Base-by-base conservation (phyloP, 805 yeast genomes). In the Clavispora vitiphila region DNA sequence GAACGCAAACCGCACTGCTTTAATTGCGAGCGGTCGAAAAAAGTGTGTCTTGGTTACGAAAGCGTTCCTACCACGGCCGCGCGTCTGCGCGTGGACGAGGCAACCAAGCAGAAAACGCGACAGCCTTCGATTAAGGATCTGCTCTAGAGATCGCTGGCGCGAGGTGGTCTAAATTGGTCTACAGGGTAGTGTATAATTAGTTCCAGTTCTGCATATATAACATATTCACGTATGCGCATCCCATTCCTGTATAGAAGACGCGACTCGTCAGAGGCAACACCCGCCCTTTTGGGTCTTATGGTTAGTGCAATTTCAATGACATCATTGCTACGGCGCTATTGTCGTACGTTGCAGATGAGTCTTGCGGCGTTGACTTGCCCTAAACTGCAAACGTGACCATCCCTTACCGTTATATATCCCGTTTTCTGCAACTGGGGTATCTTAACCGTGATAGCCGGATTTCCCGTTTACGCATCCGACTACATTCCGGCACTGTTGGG, bases 41-140 rank as follows among this genome's bases (percentile, higher is more conserved):
- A 82, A 44, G 72, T 74, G 9, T 83, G 90, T 51, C 61, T 78
- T n/a, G 89, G 88, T 4, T 83, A 83, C 56, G 85, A 77, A 46
- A 35, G 34, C 14, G 35, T 31, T 19, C 30, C 36, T 6, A 8
- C 38, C 15, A n/a, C 39, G 8, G 32, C 31, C 23, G 40, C 26
- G 27, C 41, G 39, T 37, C 34, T 37, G 23, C 19, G 37, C 15
- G 22, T 25, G 26, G 41, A 39, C n/a, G 21, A 32, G 26, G 37
- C 19, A 4, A 20, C 31, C 4, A 34, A 38, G 27, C 32, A 29
- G 10, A 15, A 16, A 10, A 15, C 25, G 18, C 39, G 21, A 14
- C 46, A 42, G 24, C 37, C 42, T 19, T 40, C 43, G 9, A 46
- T 46, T 8, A 43, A 46, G 26, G 49, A 46, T 34, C 25, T 46